A percentile compares a stretch with the other conserved stretches of the same genome.
Evolutionary conservation across 352 stramenopile species (phyloP).

Genomic region (Elongisporangium anandrum): DNA sequence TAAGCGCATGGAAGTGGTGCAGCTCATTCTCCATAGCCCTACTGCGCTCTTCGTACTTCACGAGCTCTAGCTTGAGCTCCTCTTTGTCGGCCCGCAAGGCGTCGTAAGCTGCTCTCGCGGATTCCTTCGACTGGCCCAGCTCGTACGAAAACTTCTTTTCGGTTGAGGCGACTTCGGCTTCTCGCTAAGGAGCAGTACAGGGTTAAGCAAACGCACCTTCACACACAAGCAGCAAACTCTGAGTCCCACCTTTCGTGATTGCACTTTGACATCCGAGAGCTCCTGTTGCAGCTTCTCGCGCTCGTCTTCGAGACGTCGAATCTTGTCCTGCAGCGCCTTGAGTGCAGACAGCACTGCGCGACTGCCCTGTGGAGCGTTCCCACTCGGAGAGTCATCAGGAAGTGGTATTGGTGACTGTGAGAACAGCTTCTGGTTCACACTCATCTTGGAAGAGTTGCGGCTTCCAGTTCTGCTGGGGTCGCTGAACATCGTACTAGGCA

Average conservation of each 20-base stretch:
- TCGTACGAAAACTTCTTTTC: slow-evolving; percentile 76
- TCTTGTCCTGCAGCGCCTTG: slow-evolving; percentile 81
- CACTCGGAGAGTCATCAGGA: slow-evolving; percentile 1
- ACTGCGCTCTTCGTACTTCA: slow-evolving; percentile 37
- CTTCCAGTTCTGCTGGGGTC: neutral
- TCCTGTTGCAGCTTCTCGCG: slow-evolving; percentile 49
- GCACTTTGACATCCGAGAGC: slow-evolving; percentile 54
- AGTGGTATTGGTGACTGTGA: slow-evolving; percentile 1
- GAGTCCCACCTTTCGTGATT: slow-evolving; percentile 34
- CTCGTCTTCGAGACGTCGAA: slow-evolving; percentile 61
- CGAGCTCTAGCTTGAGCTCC: slow-evolving; percentile 54
- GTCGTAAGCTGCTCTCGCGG: slow-evolving; percentile 58
- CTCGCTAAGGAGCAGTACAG: slow-evolving; percentile 15
- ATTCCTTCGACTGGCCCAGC: slow-evolving; percentile 62
- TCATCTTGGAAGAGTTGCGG: slow-evolving; percentile 1
- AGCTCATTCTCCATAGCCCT: slow-evolving; percentile 42
- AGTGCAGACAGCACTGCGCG: slow-evolving; percentile 66
- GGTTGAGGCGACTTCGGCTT: slow-evolving; percentile 37
- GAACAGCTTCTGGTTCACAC: slow-evolving; percentile 30
- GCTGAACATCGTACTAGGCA: neutral
- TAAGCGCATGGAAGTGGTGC: slow-evolving; percentile 44
- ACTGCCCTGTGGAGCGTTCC: slow-evolving; percentile 34
- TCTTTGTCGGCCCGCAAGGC: slow-evolving; percentile 50
- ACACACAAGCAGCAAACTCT: neutral
- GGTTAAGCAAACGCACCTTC: neutral